Evolutionary conservation across 192 early-diverging fungal genomes (phyloP), one percentile per base, ranked within the genome.

Genomic region (Coemansia sp.): DNA sequence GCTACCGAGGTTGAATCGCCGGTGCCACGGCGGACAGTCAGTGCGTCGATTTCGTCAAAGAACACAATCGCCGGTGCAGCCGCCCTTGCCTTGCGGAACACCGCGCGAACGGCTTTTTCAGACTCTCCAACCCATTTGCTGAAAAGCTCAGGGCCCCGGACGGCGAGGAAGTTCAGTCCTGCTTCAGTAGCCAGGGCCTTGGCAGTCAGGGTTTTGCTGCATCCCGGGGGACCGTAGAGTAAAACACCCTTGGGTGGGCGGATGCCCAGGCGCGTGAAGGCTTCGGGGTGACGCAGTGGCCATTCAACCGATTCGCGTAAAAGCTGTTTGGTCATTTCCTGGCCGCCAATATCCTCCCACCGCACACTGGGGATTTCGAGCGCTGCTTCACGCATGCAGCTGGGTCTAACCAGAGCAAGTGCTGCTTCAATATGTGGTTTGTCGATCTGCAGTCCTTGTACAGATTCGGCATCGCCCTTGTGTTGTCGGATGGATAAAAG

Each of bases 81-180:
- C 2, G 89, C 89, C 7, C 97, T 69, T 9, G 97, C 97, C 69
- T 94, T 95, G 28, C 85, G 78, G 53, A 99, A 99, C n/a, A 97
- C 83, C 49, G 93, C 87, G 4, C 85, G 83, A 3, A 99, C 88
- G 4, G 94, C 93, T 74, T 94, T 95, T 70, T 99, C 97, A 3
- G 92, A 94, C 56, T 99, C 97, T 22, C 97, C 97, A 6, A 99
- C 97, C 94, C 94, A 99, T 64, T 97, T 99, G 78, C 92, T 97
- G 59, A 97, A 95, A 10, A 97, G 72, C 89, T 99, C 96, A 2
- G 96, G 96, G 2, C 96, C 96, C 30, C 97, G 96, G 13, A 99
- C 91, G 9, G 96, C 96, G 51, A 99, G 85, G 68, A 99, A 99
- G 70, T 99, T 99, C 22, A 98, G 67, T 7, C 92, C 92, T 5